Percentiles rank a stretch among this genome's conserved stretches.
These are phyloP conservation scores for Myxozyma mucilagina DNA, from an alignment of 805 yeast genomes.

Conservation along the genomic window DNA sequence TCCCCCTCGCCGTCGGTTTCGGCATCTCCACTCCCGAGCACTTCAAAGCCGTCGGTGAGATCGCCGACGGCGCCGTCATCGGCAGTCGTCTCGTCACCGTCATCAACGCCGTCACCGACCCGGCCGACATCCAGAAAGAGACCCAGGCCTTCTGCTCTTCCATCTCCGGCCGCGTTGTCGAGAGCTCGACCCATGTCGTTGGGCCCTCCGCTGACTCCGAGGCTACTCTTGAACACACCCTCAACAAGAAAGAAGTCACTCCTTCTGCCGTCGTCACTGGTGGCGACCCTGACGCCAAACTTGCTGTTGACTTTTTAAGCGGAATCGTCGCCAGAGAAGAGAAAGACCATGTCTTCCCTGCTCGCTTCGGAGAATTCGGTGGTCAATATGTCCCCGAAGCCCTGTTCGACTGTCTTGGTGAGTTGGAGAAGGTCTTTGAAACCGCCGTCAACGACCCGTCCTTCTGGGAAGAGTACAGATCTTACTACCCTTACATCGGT, in stretches of 20 bases:
- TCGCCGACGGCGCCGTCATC: slow-evolving; percentile 94
- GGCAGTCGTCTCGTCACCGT: slow-evolving; percentile 81
- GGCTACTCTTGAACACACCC: slow-evolving; percentile 27
- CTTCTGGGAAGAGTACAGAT: slow-evolving; percentile 90
- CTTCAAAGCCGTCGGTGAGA: slow-evolving; percentile 70
- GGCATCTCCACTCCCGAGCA: slow-evolving; percentile 96
- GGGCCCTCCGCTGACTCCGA: slow-evolving; percentile 39
- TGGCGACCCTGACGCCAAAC: slow-evolving; percentile 43
- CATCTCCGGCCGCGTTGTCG: slow-evolving; percentile 23
- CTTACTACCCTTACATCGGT: slow-evolving; percentile 88
- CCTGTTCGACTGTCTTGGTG: slow-evolving; percentile 83
- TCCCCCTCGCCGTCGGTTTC: slow-evolving; percentile 92
- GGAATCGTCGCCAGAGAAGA: slow-evolving; percentile 19
- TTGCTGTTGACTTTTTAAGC: slow-evolving; percentile 22
- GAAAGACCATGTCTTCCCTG: slow-evolving; percentile 42
- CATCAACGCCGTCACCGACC: slow-evolving; percentile 51
- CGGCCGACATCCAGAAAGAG: slow-evolving; percentile 57
- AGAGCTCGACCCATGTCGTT: slow-evolving; percentile 17
- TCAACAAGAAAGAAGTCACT: slow-evolving; percentile 13
- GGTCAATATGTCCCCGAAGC: slow-evolving; percentile 99
- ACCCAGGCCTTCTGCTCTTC: slow-evolving; percentile 59
- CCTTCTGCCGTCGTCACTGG: slow-evolving; percentile 35
- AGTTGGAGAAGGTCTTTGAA: slow-evolving; percentile 85
- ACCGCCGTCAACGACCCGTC: slow-evolving; percentile 82
- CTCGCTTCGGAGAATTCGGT: slow-evolving; percentile 92